Base-by-base conservation (phyloP, 345 rosid genomes). In the Toxicodendron radicans region DNA sequence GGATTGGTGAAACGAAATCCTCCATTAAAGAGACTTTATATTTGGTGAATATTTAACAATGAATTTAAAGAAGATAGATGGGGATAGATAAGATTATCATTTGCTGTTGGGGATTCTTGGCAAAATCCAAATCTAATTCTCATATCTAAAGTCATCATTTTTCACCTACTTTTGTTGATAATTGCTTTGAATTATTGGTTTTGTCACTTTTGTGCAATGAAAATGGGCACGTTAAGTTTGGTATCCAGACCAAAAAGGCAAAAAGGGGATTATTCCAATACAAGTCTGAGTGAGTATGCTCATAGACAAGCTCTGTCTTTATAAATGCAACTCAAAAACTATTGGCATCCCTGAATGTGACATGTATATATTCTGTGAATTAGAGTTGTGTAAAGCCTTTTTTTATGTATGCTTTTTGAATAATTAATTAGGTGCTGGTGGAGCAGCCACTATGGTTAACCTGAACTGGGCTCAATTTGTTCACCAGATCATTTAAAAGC, bases 1-100 rank as follows among this genome's bases (percentile, higher is more conserved):
- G 58, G 12, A 61, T 32, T n/a, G 46, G 48, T 16, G 27, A 71
- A 48, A 38, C 6, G 9, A 48, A 71, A 71, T 57, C 17, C 45
- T 43, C 30, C 43, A 4, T 11, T 12, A 45, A 43, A 60, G 68
- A 21, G 59, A 33, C 46, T 33, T 30, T 60, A 52, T 46, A 63
- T 48, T 30, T 30, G 20, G 30, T 46, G 20, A 12, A 12, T 27
- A 59, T 53, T 33, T 35, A 68, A 43, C 43, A 58, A 30, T 1
- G 21, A 72, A 60, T 60, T n/a, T n/a, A n/a, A n/a, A n/a, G n/a
- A 48, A 21, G 46, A n/a, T 17, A 46, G 43, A 49, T 30, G 68
- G 32, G 32, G 67, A 18, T 45, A 32, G 30, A 16, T 70, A n/a
- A 10, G 48, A 57, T 3, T 45, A 14, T 16, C 8, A 12, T 71